Conservation (phyloP, 805 yeast species). For the Wickerhamiella siamensis region DNA sequence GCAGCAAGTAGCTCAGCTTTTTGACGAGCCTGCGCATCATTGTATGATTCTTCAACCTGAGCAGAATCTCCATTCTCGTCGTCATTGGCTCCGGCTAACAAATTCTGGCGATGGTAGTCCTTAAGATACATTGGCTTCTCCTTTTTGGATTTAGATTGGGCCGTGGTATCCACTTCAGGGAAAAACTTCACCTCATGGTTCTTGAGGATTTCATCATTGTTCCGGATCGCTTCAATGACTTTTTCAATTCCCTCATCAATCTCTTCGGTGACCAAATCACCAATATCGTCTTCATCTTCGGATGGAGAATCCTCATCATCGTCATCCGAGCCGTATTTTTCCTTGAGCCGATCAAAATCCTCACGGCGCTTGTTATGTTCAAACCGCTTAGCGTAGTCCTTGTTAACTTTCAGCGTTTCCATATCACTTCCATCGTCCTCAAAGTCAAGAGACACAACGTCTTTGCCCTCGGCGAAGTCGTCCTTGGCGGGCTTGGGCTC, state of each 20-base stretch:
- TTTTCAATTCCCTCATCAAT: constrained; percentile 66
- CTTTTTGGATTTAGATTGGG: constrained; percentile 9
- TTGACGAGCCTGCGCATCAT: constrained; percentile 61
- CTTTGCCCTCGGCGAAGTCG: neutral
- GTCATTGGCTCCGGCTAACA: constrained; percentile 51
- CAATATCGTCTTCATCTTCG: constrained; percentile 85
- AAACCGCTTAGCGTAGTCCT: constrained; percentile 11
- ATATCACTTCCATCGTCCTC: neutral
- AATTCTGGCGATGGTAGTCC: constrained; percentile 79
- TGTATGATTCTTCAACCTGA: constrained; percentile 27
- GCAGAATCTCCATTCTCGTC: constrained; percentile 47
- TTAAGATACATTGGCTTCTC: constrained; percentile 74
- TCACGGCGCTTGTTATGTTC: constrained; percentile 25
- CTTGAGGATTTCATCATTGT: constrained; percentile 46
- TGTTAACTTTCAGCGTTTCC: neutral
- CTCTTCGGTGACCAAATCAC: constrained; percentile 73
- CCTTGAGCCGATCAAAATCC: constrained; percentile 18
- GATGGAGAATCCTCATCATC: constrained; percentile 27
- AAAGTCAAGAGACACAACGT: neutral
- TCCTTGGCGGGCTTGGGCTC: neutral
- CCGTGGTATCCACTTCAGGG: constrained; percentile 42
- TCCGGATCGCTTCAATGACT: constrained; percentile 58
- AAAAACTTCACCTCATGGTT: constrained; percentile 64
- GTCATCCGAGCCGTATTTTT: constrained; percentile 18
- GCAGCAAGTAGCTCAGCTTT: constrained; percentile 59